These are phyloP conservation scores for Choricystis sp. DNA, from an alignment of 139 green algal species.

Conservation along the genomic window DNA sequence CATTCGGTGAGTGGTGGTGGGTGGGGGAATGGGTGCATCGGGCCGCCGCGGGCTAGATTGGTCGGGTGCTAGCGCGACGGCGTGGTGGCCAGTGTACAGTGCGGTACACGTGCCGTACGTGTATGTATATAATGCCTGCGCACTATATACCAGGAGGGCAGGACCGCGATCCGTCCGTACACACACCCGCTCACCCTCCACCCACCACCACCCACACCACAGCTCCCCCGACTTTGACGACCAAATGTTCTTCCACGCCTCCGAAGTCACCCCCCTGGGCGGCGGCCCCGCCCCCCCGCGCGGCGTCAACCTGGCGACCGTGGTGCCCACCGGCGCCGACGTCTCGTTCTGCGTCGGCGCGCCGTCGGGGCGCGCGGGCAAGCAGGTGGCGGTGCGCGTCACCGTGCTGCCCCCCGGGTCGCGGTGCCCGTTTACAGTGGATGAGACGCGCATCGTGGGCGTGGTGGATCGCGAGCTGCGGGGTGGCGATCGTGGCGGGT, in stretches of 20 bases:
- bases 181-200: background rate
- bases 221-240: background rate
- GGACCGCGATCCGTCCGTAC: too few relatives aligned
- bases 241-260: background rate
- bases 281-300: too few relatives aligned
- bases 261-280: background rate
- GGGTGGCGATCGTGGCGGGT: too few relatives aligned
- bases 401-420: background rate
- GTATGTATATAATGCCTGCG: too few relatives aligned
- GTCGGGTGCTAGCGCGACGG: too few relatives aligned
- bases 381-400: background rate
- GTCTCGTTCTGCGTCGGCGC: background rate
- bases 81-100: too few relatives aligned
- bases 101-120: too few relatives aligned
- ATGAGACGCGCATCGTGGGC: background rate
- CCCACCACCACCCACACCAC: background rate
- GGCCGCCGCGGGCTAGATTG: too few relatives aligned
- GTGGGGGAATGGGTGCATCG: too few relatives aligned
- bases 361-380: background rate
- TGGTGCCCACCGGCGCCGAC: background rate
- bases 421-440: background rate
- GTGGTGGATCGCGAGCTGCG: background rate
- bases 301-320: background rate
- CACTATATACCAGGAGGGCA: too few relatives aligned
- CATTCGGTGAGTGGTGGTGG: background rate